Evolutionary conservation across 2,329 filamentous ascomycete species (phyloP), one percentile per base, ranked within the genome.

Genomic region (Ascochyta clinopodiicola): DNA sequence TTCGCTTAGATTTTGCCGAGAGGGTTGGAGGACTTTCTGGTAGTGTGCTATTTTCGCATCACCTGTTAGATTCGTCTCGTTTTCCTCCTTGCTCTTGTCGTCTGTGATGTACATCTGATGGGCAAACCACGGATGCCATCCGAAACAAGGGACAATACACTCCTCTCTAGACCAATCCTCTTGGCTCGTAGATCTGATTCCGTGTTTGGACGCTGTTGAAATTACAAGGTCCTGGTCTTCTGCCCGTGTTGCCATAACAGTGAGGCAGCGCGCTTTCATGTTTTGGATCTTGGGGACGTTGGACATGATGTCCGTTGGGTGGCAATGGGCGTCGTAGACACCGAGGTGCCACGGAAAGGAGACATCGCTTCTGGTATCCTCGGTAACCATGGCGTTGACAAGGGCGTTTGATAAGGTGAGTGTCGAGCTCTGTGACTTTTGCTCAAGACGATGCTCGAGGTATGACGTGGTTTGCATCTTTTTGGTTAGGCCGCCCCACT

Each of bases 111-210:
- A 91, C 66, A 95, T 82, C 61, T 91, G 87, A 72, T 94, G 81
- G 1, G 90, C 89, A 74, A 93, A 94, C 91, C 91, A 95, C 1
- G 91, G 91, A 71, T 95, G 91, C 89, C 90, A 93, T 19, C 91
- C 91, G 75, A 93, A 94, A n/a, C 87, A 86, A 0, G 91, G 89
- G 3, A 94, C 65, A 24, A 88, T 74, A 53, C 78, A 80, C 57
- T 79, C 76, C 38, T 76, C 61, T 44, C 68, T 56, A 19, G 65
- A 51, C 58, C 69, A 72, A 17, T 63, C 35, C 13, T 73, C 67
- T 6, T 56, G 44, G 19, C 74, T 49, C 15, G 38, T 21, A 4
- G 53, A 57, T 29, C 63, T 72, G 43, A 88, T 69, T 32, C 84
- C 83, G 64, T 86, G 80, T 13, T 78, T 67, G 4, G 80, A 77